phyloP scores from a whole-genome alignment of 805 yeast genomes.

The Monosporozyma servazzii region DNA sequence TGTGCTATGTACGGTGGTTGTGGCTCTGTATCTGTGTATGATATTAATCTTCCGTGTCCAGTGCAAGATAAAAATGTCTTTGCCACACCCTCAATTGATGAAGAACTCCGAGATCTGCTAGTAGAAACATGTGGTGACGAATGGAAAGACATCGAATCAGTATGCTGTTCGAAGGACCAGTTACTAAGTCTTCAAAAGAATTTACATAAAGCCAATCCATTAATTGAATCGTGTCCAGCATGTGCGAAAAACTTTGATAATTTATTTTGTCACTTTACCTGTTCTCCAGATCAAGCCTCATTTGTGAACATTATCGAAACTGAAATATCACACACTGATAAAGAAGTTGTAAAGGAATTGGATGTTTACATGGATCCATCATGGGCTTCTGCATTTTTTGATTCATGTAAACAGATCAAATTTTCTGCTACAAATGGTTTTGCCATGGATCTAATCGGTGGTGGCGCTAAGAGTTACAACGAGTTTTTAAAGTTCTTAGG shows the following conservation, averaged over 20 bases:
- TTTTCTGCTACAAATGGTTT: slow-evolving; percentile 91
- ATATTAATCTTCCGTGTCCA: slow-evolving; percentile 73
- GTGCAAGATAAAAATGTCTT: slow-evolving; percentile 39
- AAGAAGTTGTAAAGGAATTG: slow-evolving; percentile 62
- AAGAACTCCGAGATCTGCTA: slow-evolving; percentile 38
- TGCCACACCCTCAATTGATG: slow-evolving; percentile 32
- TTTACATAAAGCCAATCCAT: slow-evolving; percentile 64
- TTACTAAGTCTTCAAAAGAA: slow-evolving; percentile 45
- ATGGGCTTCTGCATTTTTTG: slow-evolving; percentile 59
- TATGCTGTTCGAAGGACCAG: slow-evolving; percentile 70
- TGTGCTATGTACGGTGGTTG: slow-evolving; percentile 42
- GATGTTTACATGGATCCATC: slow-evolving; percentile 49
- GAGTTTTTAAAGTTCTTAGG: slow-evolving; percentile 83
- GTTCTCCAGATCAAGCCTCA: slow-evolving; percentile 73
- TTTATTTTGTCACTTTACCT: slow-evolving; percentile 79
- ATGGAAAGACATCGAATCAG: slow-evolving; percentile 40
- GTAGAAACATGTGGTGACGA: slow-evolving; percentile 63
- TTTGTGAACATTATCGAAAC: slow-evolving; percentile 61
- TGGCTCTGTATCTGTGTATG: slow-evolving; percentile 75
- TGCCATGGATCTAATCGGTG: slow-evolving; percentile 95
- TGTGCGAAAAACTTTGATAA: slow-evolving; percentile 78
- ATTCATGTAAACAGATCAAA: slow-evolving; percentile 82
- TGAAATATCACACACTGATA: slow-evolving; percentile 28
- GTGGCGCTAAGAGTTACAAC: slow-evolving; percentile 76
- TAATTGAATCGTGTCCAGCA: slow-evolving; percentile 89